Conservation (phyloP, 1,284 basidiomycete genomes). For the Ustilago cynodontis region DNA sequence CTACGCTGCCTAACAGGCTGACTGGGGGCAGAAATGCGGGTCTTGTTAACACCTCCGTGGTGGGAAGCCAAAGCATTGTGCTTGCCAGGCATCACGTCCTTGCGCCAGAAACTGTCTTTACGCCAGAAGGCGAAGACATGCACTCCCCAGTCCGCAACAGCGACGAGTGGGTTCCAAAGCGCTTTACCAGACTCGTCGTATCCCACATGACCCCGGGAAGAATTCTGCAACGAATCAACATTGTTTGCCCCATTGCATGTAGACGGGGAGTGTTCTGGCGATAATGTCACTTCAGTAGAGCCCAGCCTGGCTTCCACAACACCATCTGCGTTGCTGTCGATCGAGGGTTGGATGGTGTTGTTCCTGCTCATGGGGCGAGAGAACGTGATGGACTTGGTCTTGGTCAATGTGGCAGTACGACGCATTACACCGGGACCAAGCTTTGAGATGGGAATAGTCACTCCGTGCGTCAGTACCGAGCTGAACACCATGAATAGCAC, state of each 20-base stretch:
- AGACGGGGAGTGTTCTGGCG: constrained; percentile 10
- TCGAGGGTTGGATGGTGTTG: constrained; percentile 34
- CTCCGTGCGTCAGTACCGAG: constrained; percentile 72
- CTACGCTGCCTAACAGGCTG: constrained; percentile 24
- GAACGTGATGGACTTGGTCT: constrained; percentile 42
- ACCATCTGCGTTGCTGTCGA: background rate
- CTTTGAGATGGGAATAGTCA: constrained; percentile 67
- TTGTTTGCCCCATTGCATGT: background rate
- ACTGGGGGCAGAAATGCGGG: constrained; percentile 29
- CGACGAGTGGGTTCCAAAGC: constrained; percentile 59
- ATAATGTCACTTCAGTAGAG: constrained; percentile 8
- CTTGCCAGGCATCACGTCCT: constrained; percentile 38
- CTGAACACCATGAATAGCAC: constrained; percentile 74
- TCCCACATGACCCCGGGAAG: constrained; percentile 34
- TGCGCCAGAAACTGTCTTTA: constrained; percentile 60
- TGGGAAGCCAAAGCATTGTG: constrained; percentile 19
- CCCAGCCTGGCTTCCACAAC: background rate
- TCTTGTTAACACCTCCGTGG: constrained; percentile 17
- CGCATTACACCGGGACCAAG: constrained; percentile 60
- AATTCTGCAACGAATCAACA: constrained; percentile 3
- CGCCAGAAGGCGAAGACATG: constrained; percentile 56
- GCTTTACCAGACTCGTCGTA: constrained; percentile 29
- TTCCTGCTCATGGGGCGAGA: constrained; percentile 35
- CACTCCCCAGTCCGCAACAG: constrained; percentile 29
- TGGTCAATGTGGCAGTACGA: constrained; percentile 51